Percentiles rank a stretch among this genome's conserved stretches.
Evolutionary conservation across 2,329 filamentous ascomycete genomes (phyloP).

Genomic region (Arthrobotrys pseudoclavata): DNA sequence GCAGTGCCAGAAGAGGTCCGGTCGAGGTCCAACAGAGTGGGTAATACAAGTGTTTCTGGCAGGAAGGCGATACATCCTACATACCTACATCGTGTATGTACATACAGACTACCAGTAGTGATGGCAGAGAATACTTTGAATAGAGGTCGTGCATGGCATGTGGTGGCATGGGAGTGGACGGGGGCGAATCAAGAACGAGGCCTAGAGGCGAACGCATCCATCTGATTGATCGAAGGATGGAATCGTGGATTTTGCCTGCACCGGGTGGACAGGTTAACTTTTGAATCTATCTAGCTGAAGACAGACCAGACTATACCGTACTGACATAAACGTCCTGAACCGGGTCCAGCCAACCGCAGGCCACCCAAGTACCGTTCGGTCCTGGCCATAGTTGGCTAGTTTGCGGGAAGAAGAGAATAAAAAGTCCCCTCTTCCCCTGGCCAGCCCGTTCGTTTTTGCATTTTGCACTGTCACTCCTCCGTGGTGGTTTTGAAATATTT

Average conservation of each 20-base stretch:
- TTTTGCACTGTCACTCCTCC: slow-evolving; percentile 31
- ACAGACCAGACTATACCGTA: not conserved
- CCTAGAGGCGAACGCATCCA: slow-evolving; percentile 24
- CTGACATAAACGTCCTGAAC: slow-evolving; percentile 9
- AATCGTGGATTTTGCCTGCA: slow-evolving; percentile 35
- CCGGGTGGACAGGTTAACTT: slow-evolving; percentile 29
- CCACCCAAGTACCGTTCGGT: too few species aligned
- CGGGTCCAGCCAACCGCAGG: slow-evolving; percentile 13
- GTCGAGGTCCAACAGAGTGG: slow-evolving; percentile 27
- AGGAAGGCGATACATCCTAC: slow-evolving; percentile 17
- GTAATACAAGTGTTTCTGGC: not conserved
- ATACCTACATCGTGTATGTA: not conserved
- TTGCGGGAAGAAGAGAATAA: slow-evolving; percentile 26
- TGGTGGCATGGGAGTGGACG: not conserved
- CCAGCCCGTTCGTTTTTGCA: slow-evolving; percentile 23
- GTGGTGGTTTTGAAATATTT: slow-evolving; percentile 41
- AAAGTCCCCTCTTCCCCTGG: slow-evolving; percentile 34
- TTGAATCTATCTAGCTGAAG: slow-evolving; percentile 30
- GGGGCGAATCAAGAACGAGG: slow-evolving; percentile 39
- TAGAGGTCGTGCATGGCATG: slow-evolving; percentile 7
- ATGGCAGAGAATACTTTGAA: too few species aligned
- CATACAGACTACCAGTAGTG: too few species aligned
- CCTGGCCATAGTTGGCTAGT: too few species aligned
- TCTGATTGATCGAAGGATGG: not conserved
- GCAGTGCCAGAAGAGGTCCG: slow-evolving; percentile 43